Conservation (phyloP, 805 yeast species). For the Candida sanyiensis region DNA sequence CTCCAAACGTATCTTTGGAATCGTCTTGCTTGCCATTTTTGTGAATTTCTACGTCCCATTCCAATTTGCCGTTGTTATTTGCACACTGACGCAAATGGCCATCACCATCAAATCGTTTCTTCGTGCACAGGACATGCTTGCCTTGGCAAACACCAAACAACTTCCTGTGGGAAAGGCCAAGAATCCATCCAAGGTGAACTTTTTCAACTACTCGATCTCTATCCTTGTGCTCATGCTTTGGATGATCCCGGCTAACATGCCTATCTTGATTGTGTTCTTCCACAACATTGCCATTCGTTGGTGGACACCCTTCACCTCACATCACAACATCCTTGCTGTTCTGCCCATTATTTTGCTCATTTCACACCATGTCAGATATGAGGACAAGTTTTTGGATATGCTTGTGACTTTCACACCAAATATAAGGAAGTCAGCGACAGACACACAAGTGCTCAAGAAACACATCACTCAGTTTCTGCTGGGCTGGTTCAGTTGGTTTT, state of each 20-base stretch:
- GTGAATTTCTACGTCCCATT: conserved; percentile 70
- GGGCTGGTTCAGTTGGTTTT: conserved; percentile 51
- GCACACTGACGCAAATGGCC: conserved; percentile 52
- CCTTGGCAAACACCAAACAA: not conserved
- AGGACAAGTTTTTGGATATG: conserved; percentile 6
- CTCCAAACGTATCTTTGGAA: conserved; percentile 15
- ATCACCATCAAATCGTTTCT: conserved; percentile 38
- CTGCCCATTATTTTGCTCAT: conserved; percentile 58
- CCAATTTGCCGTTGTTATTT: conserved; percentile 67
- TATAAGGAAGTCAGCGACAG: conserved; percentile 20
- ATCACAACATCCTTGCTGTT: conserved; percentile 75
- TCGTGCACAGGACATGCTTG: not conserved
- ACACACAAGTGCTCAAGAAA: not conserved
- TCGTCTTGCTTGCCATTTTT: conserved; percentile 32
- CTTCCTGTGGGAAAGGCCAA: conserved; percentile 3
- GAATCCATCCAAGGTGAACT: conserved; percentile 20
- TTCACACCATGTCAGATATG: conserved; percentile 8
- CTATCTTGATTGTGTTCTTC: conserved; percentile 72
- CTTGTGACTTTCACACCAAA: conserved; percentile 36
- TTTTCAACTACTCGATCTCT: conserved; percentile 57
- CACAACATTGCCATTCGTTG: conserved; percentile 74
- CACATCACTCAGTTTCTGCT: conserved; percentile 32
- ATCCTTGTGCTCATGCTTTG: conserved; percentile 65
- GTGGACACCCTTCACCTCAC: conserved; percentile 82
- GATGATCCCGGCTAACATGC: conserved; percentile 73